Conservation (phyloP, 495 filamentous ascomycete genomes). For the Aspergillus conjunctus region DNA sequence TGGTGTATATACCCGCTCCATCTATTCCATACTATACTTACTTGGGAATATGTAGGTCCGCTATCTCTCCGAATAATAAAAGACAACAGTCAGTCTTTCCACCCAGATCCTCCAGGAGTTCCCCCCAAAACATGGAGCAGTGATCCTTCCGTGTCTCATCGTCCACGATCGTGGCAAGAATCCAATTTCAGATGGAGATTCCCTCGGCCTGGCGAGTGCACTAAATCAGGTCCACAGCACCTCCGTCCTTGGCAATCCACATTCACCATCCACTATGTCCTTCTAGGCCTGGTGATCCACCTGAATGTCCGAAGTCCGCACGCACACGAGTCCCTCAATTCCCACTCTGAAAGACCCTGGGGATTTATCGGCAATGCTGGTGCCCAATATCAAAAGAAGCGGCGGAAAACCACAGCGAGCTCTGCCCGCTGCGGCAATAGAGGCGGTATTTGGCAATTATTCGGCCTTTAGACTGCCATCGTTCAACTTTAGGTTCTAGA, state of each 20-base stretch:
- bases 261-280: neutral
- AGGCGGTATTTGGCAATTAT: neutral
- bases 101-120: neutral
- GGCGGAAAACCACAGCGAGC: no score
- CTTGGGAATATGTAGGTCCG: neutral
- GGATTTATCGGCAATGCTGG: no score
- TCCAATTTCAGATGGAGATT: neutral
- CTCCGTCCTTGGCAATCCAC: slow-evolving; percentile 12
- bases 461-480: neutral
- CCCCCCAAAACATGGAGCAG: neutral
- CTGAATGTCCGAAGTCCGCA: no score
- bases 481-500: slow-evolving; percentile 3
- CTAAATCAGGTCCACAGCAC: slow-evolving; percentile 9
- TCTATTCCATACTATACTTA: no score
- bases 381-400: no score
- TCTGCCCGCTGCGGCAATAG: no score
- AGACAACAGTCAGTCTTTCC: neutral
- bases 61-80: neutral
- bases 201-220: neutral
- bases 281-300: neutral
- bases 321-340: no score
- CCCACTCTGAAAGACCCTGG: no score
- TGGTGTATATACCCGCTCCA: neutral
- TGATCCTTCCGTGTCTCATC: neutral
- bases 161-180: neutral